Base-by-base conservation (phyloP, 2,329 filamentous ascomycete genomes). In the Cladosporium cucumerinum region DNA sequence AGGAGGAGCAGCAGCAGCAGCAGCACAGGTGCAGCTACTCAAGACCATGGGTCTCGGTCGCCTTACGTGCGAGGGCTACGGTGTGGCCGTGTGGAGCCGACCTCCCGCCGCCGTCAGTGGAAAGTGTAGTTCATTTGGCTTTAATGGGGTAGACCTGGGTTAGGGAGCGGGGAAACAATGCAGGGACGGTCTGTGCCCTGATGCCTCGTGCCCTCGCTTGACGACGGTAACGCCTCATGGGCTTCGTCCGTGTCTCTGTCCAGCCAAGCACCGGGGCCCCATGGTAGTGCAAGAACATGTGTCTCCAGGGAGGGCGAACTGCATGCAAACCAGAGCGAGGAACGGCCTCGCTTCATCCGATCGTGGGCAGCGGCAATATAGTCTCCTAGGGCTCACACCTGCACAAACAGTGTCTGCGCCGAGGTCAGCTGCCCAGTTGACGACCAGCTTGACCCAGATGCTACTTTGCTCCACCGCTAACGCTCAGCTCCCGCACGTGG, bases 21-120 rank as follows among this genome's bases (percentile, higher is more conserved):
- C 55, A 58, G 55, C 55, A 58, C 55, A 58, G 55, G 34, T 58
- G 55, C 48, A 34, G 34, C 60, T 52, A 54, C 60, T 39, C 49
- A 46, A 30, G 60, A 62, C 60, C 60, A 54, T 54, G 34, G 43
- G 43, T 39, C 58, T 52, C 36, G 57, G 30, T 34, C 46, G 58
- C 48, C 60, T 62, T 52, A 54, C 59, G 28, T 48, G 59, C 18
- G 30, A 61, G 59, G 59, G 59, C 59, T 26, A 34, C 30, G 59
- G 59, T 48, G 28, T 52, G 48, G 30, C 25, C 60, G 60, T 62
- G 60, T 62, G 60, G 60, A 62, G 60, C 60, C 60, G 60, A 62
- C 30, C 39, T 46, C 48, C 60, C 49, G 60, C 48, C 39, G 23
- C 49, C 30, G 14, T 43, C 23, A 43, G 48, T 54, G 60, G 49